Conservation (phyloP, 2,329 filamentous ascomycete genomes). For the Penicillium fuscoglaucum region DNA sequence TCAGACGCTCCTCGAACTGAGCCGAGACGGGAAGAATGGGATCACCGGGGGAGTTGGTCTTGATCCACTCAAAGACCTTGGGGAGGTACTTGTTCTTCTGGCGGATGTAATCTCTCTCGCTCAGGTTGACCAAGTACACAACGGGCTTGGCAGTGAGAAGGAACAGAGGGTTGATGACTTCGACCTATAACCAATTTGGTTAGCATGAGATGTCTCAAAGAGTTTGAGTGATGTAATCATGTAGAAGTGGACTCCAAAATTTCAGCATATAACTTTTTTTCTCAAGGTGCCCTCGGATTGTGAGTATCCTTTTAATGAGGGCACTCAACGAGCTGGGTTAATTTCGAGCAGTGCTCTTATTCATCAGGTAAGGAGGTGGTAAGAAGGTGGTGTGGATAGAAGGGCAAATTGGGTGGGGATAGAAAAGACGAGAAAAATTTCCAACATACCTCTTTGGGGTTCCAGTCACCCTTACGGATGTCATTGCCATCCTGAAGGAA, state of each 20-base stretch:
- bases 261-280: conserved; percentile 75
- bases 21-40: conserved; percentile 93
- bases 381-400: conserved; percentile 37
- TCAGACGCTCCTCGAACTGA: conserved; percentile 87
- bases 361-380: conserved; percentile 76
- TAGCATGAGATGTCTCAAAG: conserved; percentile 22
- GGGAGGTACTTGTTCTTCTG: conserved; percentile 99
- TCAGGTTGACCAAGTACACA: conserved; percentile 94
- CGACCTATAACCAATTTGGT: conserved; percentile 63
- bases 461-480: conserved; percentile 86
- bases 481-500: conserved; percentile 88
- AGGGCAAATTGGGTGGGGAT: neutral
- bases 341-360: conserved; percentile 95
- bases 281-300: conserved; percentile 78
- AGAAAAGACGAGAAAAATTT: conserved; percentile 18
- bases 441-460: conserved; percentile 80
- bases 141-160: conserved; percentile 95
- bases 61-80: conserved; percentile 93
- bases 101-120: conserved; percentile 93
- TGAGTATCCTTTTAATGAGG: conserved; percentile 64
- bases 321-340: conserved; percentile 98
- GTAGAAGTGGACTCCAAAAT: conserved; percentile 40
- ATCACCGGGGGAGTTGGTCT: conserved; percentile 82
- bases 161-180: conserved; percentile 95
- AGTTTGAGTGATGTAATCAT: conserved; percentile 18